Evolutionary conservation across 2,329 filamentous ascomycete species (phyloP).

Genomic region (Pseudocercospora cruenta): DNA sequence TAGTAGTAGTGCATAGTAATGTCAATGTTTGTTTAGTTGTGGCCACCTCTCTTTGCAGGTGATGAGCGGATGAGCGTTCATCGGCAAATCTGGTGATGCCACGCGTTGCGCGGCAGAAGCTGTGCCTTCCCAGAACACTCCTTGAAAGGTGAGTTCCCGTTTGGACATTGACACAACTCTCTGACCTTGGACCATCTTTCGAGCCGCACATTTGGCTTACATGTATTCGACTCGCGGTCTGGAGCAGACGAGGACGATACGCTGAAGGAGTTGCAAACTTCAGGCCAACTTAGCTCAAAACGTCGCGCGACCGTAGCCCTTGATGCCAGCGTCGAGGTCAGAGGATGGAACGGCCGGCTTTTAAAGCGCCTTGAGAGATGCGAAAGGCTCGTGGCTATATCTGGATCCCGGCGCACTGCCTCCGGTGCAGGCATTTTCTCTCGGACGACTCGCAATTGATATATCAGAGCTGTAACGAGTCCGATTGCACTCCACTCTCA

Average conservation of each 20-base stretch:
- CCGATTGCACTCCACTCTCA: too few species aligned
- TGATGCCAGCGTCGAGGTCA: neutral
- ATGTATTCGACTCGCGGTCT: neutral
- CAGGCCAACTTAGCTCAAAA: neutral
- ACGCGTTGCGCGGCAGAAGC: neutral
- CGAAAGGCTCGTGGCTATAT: neutral
- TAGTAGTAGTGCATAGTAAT: slow-evolving; percentile 3
- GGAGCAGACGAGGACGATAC: neutral
- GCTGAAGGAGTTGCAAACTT: neutral
- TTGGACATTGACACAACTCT: neutral
- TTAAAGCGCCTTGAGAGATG: neutral
- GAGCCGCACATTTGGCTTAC: neutral
- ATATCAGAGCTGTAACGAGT: too few species aligned
- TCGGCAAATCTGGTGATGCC: neutral
- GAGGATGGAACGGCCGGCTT: neutral
- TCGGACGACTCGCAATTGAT: neutral
- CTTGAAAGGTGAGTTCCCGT: neutral
- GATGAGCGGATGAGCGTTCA: neutral
- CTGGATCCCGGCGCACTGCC: neutral
- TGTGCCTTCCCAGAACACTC: neutral
- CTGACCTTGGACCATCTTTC: neutral
- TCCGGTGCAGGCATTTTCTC: neutral
- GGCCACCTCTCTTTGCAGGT: neutral
- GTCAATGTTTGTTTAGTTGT: neutral
- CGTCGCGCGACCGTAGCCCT: neutral